Evolutionary conservation across 2,329 filamentous ascomycete genomes (phyloP).

Genomic region (Nakataea oryzae): DNA sequence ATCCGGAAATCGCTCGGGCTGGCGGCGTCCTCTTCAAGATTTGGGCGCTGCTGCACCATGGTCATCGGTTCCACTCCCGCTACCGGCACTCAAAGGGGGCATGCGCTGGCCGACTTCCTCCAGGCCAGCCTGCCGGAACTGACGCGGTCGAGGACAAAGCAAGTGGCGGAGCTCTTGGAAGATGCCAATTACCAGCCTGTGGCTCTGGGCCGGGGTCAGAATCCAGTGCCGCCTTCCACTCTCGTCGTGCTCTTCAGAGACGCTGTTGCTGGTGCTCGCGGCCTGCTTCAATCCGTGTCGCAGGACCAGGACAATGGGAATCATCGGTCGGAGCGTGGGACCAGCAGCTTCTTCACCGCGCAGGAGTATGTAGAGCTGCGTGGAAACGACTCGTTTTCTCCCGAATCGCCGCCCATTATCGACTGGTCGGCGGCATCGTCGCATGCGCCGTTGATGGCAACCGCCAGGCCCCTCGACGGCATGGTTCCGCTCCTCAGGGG

Average conservation of each 20-base stretch:
- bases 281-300: background rate
- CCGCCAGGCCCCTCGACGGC: background rate
- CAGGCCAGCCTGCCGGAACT: background rate
- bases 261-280: background rate
- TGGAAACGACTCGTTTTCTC: no score
- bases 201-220: no score
- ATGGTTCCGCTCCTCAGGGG: background rate
- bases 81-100: background rate
- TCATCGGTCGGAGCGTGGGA: no score
- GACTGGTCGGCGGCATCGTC: background rate
- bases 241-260: no score
- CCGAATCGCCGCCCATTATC: no score
- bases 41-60: no score
- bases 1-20: background rate
- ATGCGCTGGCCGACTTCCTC: background rate
- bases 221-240: no score
- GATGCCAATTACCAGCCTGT: no score
- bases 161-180: background rate
- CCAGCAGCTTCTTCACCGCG: background rate
- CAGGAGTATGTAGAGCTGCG: background rate
- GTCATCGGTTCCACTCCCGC: background rate
- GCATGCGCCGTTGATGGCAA: background rate
- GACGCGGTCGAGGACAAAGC: background rate
- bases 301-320: no score
- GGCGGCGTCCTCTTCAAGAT: background rate